A percentile compares a stretch with the other conserved stretches of the same genome.
These are phyloP conservation scores for Wickerhamiella sorbophila DNA, from an alignment of 805 yeast species.

Conservation along the genomic window DNA sequence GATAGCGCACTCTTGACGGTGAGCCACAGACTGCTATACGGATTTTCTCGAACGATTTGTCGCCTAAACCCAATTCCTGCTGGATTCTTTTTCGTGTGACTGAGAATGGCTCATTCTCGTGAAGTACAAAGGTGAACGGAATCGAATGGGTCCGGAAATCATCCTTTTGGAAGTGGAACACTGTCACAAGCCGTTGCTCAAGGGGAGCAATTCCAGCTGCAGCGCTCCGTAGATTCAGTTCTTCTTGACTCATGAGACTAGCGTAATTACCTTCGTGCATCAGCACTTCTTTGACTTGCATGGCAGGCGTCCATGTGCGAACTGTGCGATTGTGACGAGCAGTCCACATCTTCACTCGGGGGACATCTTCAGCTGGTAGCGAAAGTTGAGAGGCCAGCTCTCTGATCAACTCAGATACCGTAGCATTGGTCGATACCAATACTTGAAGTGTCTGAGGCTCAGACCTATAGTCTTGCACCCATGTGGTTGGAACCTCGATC, in stretches of 20 bases:
- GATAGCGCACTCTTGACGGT: conserved; percentile 18
- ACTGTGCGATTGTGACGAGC: conserved; percentile 18
- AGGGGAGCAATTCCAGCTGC: conserved; percentile 8
- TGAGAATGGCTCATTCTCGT: conserved; percentile 49
- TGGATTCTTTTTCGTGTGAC: conserved; percentile 57
- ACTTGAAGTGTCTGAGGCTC: conserved; percentile 9
- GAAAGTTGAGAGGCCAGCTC: background rate
- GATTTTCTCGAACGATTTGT: conserved; percentile 65
- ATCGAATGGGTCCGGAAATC: conserved; percentile 43
- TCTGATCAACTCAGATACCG: conserved; percentile 32
- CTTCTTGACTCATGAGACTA: conserved; percentile 16
- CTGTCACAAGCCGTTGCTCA: conserved; percentile 34
- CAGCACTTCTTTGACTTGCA: background rate
- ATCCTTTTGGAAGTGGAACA: conserved; percentile 61
- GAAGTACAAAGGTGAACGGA: conserved; percentile 50
- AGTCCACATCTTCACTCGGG: conserved; percentile 23
- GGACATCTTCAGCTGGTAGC: conserved; percentile 16
- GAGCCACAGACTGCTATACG: conserved; percentile 39
- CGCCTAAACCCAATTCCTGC: conserved; percentile 57
- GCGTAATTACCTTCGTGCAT: conserved; percentile 41
- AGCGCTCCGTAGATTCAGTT: background rate
- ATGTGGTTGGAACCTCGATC: conserved; percentile 47
- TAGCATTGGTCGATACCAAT: conserved; percentile 29
- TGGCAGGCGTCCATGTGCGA: background rate
- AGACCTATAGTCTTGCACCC: conserved; percentile 41